Evolutionary conservation across 2,329 filamentous ascomycete species (phyloP), one percentile per base, ranked within the genome.

Genomic region (Sclerotinia subarctica): DNA sequence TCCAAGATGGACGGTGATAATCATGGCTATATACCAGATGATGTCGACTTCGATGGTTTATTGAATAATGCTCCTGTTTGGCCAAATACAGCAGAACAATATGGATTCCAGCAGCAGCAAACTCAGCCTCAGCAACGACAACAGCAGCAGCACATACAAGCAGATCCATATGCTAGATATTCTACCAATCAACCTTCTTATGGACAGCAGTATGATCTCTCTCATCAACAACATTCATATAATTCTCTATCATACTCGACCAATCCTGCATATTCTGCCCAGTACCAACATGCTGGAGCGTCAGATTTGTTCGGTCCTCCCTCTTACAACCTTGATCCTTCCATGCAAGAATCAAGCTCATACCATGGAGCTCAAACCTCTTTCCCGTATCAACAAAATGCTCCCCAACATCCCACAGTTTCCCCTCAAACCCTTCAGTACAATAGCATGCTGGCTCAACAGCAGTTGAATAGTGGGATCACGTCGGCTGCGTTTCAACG

Each of bases 341-440:
- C 76, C 65, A 35, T 77, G 8, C 71, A 74, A 53, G 69, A 53
- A 35, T 64, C 74, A 6, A 62, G 68, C 32, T 38, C 69, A 10
- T 77, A 74, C 53, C 72, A 72, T 64, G 60, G 66, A 26, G 70
- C 71, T 32, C 71, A 73, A 26, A 71, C 53, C 57, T 68, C 75
- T 51, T 77, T 76, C 70, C 70, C 74, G 1, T 75, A 74, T 68
- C 69, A 70, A 13, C 69, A 71, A 13, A 69, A 63, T 24, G 58
- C 60, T 21, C 44, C 60, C 8, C 70, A 72, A 6, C 70, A 70
- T 57, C 53, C 70, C n/a, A 76, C 75, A 15, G 73, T 76, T 21
- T 66, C 75, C 46, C 74, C 75, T n/a, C 73, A 75, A 52, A 73
- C 69, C 64, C 73, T 77, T 47, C 75, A 77, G 53, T 77, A 76